phyloP scores from a whole-genome alignment of 805 yeast genomes.

The Diddensiella transvaalensis region DNA sequence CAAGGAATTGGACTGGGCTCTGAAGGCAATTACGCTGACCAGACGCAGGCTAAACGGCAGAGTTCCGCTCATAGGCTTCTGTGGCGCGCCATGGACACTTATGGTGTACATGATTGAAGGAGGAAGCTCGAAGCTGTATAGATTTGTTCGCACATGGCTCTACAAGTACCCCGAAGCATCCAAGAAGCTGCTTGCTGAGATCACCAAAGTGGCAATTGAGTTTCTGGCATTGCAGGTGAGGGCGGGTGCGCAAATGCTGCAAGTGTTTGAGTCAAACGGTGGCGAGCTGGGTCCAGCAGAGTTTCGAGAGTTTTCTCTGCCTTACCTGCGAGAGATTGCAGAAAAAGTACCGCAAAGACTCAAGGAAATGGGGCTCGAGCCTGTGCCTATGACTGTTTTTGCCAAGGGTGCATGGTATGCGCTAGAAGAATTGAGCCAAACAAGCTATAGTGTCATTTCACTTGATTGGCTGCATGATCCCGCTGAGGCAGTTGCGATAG shows the following conservation, averaged over 20 bases:
- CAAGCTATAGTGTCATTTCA: slow-evolving; percentile 85
- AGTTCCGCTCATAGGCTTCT: slow-evolving; percentile 91
- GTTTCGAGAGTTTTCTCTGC: slow-evolving; percentile 82
- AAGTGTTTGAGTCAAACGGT: slow-evolving; percentile 97
- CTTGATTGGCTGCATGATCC: slow-evolving; percentile 91
- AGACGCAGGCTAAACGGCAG: slow-evolving; percentile 80
- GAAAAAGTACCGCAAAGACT: slow-evolving; percentile 64
- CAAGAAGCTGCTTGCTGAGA: slow-evolving; percentile 65
- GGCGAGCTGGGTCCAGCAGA: slow-evolving; percentile 92
- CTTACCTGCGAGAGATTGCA: slow-evolving; percentile 77
- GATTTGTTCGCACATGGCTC: slow-evolving; percentile 90
- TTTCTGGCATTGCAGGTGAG: slow-evolving; percentile 90
- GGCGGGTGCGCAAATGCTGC: slow-evolving; percentile 98
- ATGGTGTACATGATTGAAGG: slow-evolving; percentile 98
- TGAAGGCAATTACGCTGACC: slow-evolving; percentile 88
- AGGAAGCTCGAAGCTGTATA: slow-evolving; percentile 87
- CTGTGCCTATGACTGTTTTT: slow-evolving; percentile 84
- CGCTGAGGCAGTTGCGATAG: slow-evolving; percentile 71
- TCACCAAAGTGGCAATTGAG: slow-evolving; percentile 86
- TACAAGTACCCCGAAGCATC: slow-evolving; percentile 72
- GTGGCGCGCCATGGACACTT: slow-evolving; percentile 98
- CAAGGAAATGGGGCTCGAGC: slow-evolving; percentile 67
- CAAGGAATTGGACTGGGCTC: slow-evolving; percentile 88
- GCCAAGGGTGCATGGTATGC: slow-evolving; percentile 99
- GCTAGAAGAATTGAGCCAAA: slow-evolving; percentile 71